Percentiles rank a stretch among this genome's conserved stretches.
phyloP scores from a whole-genome alignment of 176 grass and related monocot genomes.

The Phyllostachys edulis region DNA sequence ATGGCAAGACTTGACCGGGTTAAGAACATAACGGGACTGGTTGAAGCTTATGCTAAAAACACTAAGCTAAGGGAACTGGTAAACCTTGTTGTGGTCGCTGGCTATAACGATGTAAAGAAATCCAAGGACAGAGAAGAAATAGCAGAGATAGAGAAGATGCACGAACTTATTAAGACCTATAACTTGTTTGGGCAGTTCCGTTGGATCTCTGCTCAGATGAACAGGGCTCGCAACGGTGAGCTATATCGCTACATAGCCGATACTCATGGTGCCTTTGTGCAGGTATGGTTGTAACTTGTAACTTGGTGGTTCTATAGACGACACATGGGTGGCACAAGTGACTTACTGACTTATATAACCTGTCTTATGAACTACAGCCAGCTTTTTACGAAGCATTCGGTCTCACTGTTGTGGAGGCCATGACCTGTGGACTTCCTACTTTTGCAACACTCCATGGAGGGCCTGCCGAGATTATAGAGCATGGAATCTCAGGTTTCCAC shows the following conservation, averaged over 20 bases:
- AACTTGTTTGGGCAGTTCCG: constrained; percentile 85
- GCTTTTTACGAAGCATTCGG: constrained; percentile 97
- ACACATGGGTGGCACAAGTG: background rate
- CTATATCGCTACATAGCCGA: constrained; percentile 95
- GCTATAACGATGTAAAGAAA: constrained; percentile 69
- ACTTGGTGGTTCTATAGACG: background rate
- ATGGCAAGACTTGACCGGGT: constrained; percentile 91
- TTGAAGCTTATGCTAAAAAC: constrained; percentile 69
- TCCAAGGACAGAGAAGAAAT: constrained; percentile 88
- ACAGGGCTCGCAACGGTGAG: constrained; percentile 79
- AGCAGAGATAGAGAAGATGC: constrained; percentile 88
- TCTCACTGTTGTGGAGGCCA: constrained; percentile 88
- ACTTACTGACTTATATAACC: constrained; percentile 4
- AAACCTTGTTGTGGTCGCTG: constrained; percentile 89
- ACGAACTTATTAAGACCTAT: constrained; percentile 64
- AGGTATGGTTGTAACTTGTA: constrained; percentile 50
- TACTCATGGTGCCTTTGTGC: constrained; percentile 85
- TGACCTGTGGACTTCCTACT: constrained; percentile 87
- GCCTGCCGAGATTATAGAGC: constrained; percentile 91
- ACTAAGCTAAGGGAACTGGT: constrained; percentile 57
- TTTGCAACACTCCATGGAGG: constrained; percentile 93
- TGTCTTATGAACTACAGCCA: constrained; percentile 46
- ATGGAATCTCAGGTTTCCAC: constrained; percentile 82
- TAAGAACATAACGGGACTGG: constrained; percentile 94
- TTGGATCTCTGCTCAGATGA: constrained; percentile 92